Percentiles rank a stretch among this genome's conserved stretches.
These are phyloP conservation scores for Pichia scutulata DNA, from an alignment of 805 yeast genomes.

Conservation along the genomic window DNA sequence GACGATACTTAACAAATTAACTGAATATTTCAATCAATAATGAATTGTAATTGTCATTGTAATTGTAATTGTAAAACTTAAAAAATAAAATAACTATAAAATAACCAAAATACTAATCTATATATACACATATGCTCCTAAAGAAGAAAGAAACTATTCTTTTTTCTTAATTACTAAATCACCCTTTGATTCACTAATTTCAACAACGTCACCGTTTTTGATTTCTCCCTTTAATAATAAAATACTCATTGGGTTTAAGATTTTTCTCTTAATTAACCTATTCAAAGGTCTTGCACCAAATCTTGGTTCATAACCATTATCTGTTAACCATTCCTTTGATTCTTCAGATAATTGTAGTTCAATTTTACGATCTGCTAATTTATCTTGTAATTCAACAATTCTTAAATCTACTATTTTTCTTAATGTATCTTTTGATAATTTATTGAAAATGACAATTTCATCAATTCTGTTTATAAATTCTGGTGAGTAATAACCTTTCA, in stretches of 20 bases:
- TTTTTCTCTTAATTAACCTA: conserved; percentile 71
- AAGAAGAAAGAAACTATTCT: neutral
- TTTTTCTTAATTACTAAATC: conserved; percentile 4
- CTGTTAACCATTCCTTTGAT: conserved; percentile 73
- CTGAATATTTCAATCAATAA: neutral
- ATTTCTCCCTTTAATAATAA: conserved; percentile 74
- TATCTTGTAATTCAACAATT: conserved; percentile 68
- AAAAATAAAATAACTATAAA: neutral
- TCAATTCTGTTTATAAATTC: conserved; percentile 93
- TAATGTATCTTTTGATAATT: conserved; percentile 70
- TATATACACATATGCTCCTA: neutral
- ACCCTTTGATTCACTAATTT: conserved; percentile 3
- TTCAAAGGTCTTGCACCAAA: conserved; percentile 97
- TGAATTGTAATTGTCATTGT: neutral
- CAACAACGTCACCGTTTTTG: conserved; percentile 46
- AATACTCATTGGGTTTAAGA: conserved; percentile 86
- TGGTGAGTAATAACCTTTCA: conserved; percentile 78
- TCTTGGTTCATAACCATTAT: conserved; percentile 80
- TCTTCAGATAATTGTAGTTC: conserved; percentile 40
- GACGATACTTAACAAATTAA: conserved; percentile 14
- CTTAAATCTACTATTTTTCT: conserved; percentile 80
- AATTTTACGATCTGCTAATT: conserved; percentile 75
- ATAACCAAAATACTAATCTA: neutral
- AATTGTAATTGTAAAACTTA: neutral
- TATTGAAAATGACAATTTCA: conserved; percentile 87